Percentiles rank a stretch among this genome's conserved stretches.
Evolutionary conservation across 257 asterid genomes (phyloP).

Genomic region (Cordia subcordata): DNA sequence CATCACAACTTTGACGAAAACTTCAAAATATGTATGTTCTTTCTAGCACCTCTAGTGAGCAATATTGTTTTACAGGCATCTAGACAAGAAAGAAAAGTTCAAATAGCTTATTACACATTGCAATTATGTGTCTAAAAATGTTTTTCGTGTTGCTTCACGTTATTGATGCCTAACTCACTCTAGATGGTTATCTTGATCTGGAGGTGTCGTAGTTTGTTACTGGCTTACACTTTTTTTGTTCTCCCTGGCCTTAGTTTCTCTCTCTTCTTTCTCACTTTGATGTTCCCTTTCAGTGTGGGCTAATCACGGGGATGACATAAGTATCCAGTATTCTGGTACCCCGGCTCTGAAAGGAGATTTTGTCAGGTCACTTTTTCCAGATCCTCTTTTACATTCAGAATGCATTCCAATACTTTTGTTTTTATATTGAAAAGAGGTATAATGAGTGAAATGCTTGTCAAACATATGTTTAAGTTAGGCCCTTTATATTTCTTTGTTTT

Average conservation of each 20-base stretch:
- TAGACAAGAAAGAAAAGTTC: too few species aligned
- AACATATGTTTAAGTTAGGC: too few species aligned
- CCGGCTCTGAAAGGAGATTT: slow-evolving; percentile 96
- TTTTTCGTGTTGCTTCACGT: slow-evolving; percentile 11
- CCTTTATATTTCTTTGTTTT: not conserved
- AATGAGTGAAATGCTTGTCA: slow-evolving; percentile 3
- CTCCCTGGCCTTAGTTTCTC: not conserved
- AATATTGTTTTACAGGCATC: not conserved
- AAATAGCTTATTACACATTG: not conserved
- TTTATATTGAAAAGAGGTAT: not conserved
- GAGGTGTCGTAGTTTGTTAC: not conserved
- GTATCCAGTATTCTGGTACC: slow-evolving; percentile 95
- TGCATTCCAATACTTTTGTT: not conserved
- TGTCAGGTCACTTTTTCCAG: slow-evolving; percentile 58
- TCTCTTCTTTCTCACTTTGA: slow-evolving; percentile 4
- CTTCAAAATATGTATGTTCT: slow-evolving; percentile 63
- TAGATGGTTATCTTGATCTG: not conserved
- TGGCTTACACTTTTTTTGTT: not conserved
- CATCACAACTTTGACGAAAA: slow-evolving; percentile 68
- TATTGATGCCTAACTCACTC: not conserved
- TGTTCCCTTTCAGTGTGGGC: slow-evolving; percentile 78
- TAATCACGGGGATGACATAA: slow-evolving; percentile 89
- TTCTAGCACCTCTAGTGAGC: not conserved
- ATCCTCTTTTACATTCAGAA: not conserved
- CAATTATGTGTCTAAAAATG: not conserved